Evolutionary conservation across 2,329 filamentous ascomycete species (phyloP), one percentile per base, ranked within the genome.

Genomic region (Alternaria sp.): DNA sequence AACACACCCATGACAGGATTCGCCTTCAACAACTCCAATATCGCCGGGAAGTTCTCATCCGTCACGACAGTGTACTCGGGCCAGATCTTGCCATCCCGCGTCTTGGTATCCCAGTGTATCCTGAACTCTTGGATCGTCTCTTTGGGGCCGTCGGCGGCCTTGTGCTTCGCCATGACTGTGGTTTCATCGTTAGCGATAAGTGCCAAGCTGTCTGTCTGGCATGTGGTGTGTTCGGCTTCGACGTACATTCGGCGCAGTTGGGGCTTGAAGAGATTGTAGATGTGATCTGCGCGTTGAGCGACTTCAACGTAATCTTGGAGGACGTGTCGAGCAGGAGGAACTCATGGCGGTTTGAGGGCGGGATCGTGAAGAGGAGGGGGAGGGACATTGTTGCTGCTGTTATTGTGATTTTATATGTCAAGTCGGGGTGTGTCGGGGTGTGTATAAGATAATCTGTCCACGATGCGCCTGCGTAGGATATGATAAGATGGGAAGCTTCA

Each of bases 31-130:
- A 78, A 11, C 68, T 76, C 74, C 47, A 77, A 8, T 12, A 79
- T 54, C 12, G 74, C 76, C 4, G 49, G 43, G 6, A 74, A 64
- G 50, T 79, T 79, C 52, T 71, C 69, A 11, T 78, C 74, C 19
- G 75, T 78, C 51, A 79, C 51, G 9, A 77, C 60, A 6, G 77
- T 79, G 19, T 73, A 76, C 56, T 79, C 75, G 4, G 76, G 77
- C 76, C 76, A 79, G 4, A 75, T 67, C 30, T 75, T 79, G 21
- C 62, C 57, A 23, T 79, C 77, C 13, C 75, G 64, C 9, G 61
- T 69, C 49, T 66, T 67, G 15, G 63, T 68, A 55, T 69, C 69
- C 77, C 77, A 79, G 63, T 77, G 77, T 6, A 79, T 67, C 17
- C 63, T 66, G 30, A 78, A 63, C 49, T 76, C 72, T 40, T 75